Evolutionary conservation across 2,329 filamentous ascomycete genomes (phyloP).

Genomic region (Cadophora sp.): DNA sequence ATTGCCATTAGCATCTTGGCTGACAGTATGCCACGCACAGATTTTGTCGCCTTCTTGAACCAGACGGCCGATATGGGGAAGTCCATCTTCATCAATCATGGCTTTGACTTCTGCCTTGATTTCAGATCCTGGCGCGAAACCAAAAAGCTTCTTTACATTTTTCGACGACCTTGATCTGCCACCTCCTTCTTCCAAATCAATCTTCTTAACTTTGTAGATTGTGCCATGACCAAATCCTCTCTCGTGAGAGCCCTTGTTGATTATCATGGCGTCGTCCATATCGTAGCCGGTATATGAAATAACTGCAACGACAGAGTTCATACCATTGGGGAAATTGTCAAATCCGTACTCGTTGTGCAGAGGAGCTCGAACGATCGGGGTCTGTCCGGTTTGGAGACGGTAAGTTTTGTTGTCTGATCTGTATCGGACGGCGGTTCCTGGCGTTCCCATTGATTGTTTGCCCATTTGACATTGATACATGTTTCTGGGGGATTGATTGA

Average conservation of each 20-base stretch:
- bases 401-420: constrained; percentile 98
- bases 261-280: constrained; percentile 99
- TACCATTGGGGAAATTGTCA: constrained; percentile 97
- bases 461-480: constrained; percentile 99
- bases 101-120: constrained; percentile 74
- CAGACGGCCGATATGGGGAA: constrained; percentile 80
- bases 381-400: constrained; percentile 92
- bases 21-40: constrained; percentile 88
- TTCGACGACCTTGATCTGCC: constrained; percentile 69
- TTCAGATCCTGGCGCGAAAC: constrained; percentile 78
- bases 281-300: constrained; percentile 99
- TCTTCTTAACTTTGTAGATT: constrained; percentile 97
- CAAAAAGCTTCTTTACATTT: constrained; percentile 82
- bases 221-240: constrained; percentile 94
- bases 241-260: constrained; percentile 97
- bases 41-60: constrained; percentile 84
- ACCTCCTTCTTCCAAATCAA: constrained; percentile 80
- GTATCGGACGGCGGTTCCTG: constrained; percentile 81
- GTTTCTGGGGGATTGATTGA: constrained; percentile 97
- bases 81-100: constrained; percentile 84
- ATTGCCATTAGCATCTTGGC: constrained; percentile 77
- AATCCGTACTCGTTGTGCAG: constrained; percentile 96
- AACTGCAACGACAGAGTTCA: constrained; percentile 93
- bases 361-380: constrained; percentile 88
- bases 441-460: constrained; percentile 99